Percentiles rank a stretch among this genome's conserved stretches.
These are phyloP conservation scores for Saccharomyces hybrid DNA, from an alignment of 1,139 yeast species.

Conservation along the genomic window DNA sequence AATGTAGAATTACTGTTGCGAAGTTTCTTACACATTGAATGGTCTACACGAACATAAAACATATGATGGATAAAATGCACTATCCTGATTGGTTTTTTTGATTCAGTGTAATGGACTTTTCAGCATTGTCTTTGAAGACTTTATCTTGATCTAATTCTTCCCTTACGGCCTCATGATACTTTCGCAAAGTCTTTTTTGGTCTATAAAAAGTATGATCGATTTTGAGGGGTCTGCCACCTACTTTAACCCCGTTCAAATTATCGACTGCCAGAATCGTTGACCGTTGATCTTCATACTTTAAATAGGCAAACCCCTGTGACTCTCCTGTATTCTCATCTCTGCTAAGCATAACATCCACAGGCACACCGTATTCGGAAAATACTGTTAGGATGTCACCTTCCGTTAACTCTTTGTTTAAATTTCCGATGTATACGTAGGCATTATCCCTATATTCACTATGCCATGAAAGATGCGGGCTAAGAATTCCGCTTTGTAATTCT, in stretches of 20 bases:
- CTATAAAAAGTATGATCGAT: conserved; percentile 75
- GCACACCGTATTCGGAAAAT: conserved; percentile 87
- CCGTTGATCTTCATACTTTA: conserved; percentile 75
- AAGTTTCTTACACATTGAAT: too few relatives aligned
- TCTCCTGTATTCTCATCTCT: conserved; percentile 63
- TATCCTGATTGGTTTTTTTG: background rate
- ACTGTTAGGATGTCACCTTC: conserved; percentile 72
- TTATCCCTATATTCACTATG: conserved; percentile 77
- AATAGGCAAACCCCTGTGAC: conserved; percentile 70
- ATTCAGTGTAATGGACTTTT: background rate
- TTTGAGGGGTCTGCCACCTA: conserved; percentile 51
- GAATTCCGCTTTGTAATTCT: conserved; percentile 57
- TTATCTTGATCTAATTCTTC: conserved; percentile 24
- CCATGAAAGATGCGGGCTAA: conserved; percentile 66
- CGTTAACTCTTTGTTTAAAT: conserved; percentile 54
- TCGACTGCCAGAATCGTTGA: conserved; percentile 85
- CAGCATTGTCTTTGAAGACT: conserved; percentile 2
- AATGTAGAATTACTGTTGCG: background rate
- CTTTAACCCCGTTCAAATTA: conserved; percentile 66
- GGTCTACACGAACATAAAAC: too few relatives aligned
- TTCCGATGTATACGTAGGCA: conserved; percentile 60
- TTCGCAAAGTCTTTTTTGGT: conserved; percentile 44
- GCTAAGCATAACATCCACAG: conserved; percentile 65
- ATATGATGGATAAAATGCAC: background rate
- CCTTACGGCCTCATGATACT: conserved; percentile 28